Conservation (phyloP, 495 filamentous ascomycete species). For the Podospora pseudoanserina region DNA sequence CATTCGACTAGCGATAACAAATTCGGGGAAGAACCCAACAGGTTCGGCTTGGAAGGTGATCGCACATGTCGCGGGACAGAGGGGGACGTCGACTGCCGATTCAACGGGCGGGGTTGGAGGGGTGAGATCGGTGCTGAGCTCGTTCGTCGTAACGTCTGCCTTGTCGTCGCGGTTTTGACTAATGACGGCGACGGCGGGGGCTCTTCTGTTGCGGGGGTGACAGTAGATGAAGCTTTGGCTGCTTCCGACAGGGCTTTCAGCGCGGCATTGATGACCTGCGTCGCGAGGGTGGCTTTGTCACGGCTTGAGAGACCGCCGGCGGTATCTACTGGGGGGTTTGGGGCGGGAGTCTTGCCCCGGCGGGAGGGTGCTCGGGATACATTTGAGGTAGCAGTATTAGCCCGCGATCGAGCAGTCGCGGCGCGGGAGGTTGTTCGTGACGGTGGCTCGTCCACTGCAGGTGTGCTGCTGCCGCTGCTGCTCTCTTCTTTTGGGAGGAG, state of each 20-base stretch:
- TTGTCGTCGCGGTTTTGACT: slow-evolving; percentile 32
- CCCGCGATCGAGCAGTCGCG: slow-evolving; percentile 22
- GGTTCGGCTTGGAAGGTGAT: slow-evolving; percentile 25
- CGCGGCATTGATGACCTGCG: slow-evolving; percentile 73
- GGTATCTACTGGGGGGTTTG: slow-evolving; percentile 11
- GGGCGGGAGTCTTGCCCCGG: slow-evolving; percentile 15
- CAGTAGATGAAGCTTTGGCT: slow-evolving; percentile 47
- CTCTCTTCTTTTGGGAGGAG: slow-evolving; percentile 39
- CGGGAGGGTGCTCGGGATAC: slow-evolving; percentile 16
- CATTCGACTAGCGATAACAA: slow-evolving; percentile 64
- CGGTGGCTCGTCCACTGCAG: not conserved
- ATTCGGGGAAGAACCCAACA: slow-evolving; percentile 24
- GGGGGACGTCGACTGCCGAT: slow-evolving; percentile 49
- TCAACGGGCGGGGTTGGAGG: slow-evolving; percentile 52
- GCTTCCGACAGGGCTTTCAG: slow-evolving; percentile 72
- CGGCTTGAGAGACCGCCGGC: slow-evolving; percentile 45
- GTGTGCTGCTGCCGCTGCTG: slow-evolving; percentile 24
- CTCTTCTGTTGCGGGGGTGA: too few relatives aligned
- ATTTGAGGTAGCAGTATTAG: slow-evolving; percentile 18
- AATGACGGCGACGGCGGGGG: slow-evolving; percentile 23
- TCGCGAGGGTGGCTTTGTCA: slow-evolving; percentile 69
- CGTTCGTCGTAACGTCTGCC: slow-evolving; percentile 42
- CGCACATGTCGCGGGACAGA: slow-evolving; percentile 29
- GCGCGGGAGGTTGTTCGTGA: slow-evolving; percentile 28
- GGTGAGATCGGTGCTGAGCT: slow-evolving; percentile 48